Conservation (phyloP, 78 protist species). For the Neovahlkampfia damariscottae region DNA sequence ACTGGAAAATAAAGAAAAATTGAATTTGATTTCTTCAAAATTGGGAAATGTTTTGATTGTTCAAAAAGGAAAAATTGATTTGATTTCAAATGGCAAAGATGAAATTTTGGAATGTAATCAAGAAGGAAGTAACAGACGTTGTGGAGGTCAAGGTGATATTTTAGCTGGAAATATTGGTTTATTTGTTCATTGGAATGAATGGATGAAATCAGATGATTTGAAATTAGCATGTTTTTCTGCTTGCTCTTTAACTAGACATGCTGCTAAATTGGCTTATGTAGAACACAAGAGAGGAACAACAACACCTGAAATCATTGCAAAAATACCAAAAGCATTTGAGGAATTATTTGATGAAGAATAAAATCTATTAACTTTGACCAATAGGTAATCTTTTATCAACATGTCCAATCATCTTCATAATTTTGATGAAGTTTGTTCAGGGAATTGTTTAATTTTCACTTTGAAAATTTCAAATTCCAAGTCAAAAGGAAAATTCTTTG, state of each 20-base stretch:
- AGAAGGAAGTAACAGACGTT: constrained; percentile 23
- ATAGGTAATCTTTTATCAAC: too few species aligned
- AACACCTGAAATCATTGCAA: neutral
- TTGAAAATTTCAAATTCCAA: too few species aligned
- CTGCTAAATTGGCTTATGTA: neutral
- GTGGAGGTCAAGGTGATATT: constrained; percentile 48
- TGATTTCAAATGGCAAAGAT: constrained; percentile 36
- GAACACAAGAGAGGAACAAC: neutral
- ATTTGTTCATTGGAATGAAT: constrained; percentile 3
- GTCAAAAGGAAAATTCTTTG: too few species aligned
- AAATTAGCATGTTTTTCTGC: neutral
- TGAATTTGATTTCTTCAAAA: neutral
- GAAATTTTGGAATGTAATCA: neutral
- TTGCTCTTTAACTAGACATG: neutral
- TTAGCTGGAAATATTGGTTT: constrained; percentile 15
- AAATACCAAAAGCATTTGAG: neutral
- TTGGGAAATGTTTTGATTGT: constrained; percentile 43
- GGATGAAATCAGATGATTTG: neutral
- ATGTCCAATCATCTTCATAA: too few species aligned
- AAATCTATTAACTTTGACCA: too few species aligned
- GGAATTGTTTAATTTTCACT: too few species aligned
- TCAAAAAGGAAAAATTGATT: constrained; percentile 50
- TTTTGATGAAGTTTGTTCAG: too few species aligned
- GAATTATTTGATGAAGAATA: too few species aligned
- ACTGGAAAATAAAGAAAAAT: neutral